Evolutionary conservation across 176 grass and related monocot species (phyloP).

Genomic region (Cenchrus americanus): DNA sequence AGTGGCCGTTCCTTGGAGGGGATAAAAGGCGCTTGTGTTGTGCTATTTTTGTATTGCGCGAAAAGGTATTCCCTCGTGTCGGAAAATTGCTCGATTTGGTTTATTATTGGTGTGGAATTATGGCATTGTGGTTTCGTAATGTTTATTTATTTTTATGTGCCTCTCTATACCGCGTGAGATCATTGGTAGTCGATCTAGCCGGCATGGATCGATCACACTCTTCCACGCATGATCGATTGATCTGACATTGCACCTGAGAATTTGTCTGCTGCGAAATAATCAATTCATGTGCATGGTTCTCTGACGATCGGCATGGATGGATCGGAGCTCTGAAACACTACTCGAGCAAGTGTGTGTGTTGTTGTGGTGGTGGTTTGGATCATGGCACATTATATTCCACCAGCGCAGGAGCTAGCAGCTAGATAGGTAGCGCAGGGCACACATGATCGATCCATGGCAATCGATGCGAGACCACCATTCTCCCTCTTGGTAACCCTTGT

Average conservation of each 20-base stretch:
- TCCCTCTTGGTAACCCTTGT: conserved; percentile 9
- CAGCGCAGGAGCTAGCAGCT: neutral
- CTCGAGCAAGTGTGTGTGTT: neutral
- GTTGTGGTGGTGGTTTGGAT: neutral
- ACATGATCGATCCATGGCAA: conserved; percentile 16
- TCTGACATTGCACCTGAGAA: no score
- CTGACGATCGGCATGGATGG: neutral
- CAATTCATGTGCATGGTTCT: neutral
- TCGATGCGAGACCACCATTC: neutral
- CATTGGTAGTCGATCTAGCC: no score
- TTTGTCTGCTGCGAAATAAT: neutral
- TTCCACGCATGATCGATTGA: no score
- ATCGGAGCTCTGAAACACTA: no score
- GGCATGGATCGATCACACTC: no score
- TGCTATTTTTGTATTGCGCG: neutral
- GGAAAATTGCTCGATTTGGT: neutral
- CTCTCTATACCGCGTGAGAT: neutral
- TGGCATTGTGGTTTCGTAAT: neutral
- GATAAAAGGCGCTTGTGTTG: neutral
- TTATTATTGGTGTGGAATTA: neutral
- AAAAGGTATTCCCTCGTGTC: neutral
- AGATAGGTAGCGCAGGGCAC: neutral
- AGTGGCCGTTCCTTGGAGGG: neutral
- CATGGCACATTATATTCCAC: neutral
- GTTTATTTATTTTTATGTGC: neutral